These are phyloP conservation scores for Mycena rebaudengoi DNA, from an alignment of 768 basidiomycete species.

Conservation along the genomic window DNA sequence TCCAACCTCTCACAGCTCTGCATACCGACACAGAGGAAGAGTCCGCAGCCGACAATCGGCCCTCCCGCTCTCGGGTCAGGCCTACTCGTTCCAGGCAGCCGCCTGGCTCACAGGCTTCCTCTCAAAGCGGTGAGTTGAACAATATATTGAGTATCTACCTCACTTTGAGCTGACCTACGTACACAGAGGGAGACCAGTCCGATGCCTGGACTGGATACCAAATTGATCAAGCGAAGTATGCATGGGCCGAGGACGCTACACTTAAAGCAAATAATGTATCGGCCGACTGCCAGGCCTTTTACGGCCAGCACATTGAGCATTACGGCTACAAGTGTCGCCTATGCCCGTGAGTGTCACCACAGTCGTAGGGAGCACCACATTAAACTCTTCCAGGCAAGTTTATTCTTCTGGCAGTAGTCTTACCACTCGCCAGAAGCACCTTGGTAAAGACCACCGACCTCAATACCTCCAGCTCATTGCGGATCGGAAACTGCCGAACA, in stretches of 20 bases:
- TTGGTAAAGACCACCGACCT: slow-evolving; percentile 4
- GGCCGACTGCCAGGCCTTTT: slow-evolving; percentile 12
- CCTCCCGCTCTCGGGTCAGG: slow-evolving; percentile 4
- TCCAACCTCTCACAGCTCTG: slow-evolving; percentile 8
- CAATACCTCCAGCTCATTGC: not conserved
- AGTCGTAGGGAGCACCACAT: not conserved
- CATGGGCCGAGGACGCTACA: slow-evolving; percentile 3
- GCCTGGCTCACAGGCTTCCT: slow-evolving; percentile 6
- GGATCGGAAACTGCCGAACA: slow-evolving; percentile 6
- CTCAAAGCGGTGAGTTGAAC: slow-evolving; percentile 9
- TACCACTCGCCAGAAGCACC: slow-evolving; percentile 9
- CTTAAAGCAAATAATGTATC: slow-evolving; percentile 5
- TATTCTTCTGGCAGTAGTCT: slow-evolving; percentile 11
- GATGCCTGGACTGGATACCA: slow-evolving; percentile 7
- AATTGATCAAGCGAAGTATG: slow-evolving; percentile 3
- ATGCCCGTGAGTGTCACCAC: slow-evolving; percentile 8
- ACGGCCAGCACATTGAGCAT: slow-evolving; percentile 7
- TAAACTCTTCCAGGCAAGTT: slow-evolving; percentile 2
- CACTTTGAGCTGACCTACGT: slow-evolving; percentile 6
- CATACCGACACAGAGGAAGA: slow-evolving; percentile 8
- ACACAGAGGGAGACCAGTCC: slow-evolving; percentile 1
- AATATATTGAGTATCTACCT: slow-evolving; percentile 10
- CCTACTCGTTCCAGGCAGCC: slow-evolving; percentile 5
- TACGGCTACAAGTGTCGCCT: slow-evolving; percentile 9
- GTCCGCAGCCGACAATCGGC: not conserved